phyloP scores from a whole-genome alignment of 805 yeast genomes.

The Lipomyces oligophaga region DNA sequence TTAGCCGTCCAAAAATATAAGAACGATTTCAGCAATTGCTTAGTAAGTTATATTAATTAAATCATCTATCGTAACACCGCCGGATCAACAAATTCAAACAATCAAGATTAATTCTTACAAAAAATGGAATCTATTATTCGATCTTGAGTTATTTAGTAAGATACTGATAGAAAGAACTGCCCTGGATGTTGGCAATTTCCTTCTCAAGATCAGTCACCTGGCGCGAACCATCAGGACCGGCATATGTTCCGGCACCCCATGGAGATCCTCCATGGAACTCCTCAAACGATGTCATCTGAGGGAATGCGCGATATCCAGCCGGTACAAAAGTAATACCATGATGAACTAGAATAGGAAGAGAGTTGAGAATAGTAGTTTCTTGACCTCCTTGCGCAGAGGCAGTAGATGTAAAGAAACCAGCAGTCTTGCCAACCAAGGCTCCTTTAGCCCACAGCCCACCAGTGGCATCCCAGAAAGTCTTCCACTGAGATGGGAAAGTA shows the following conservation, averaged over 20 bases:
- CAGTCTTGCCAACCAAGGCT: slow-evolving; percentile 61
- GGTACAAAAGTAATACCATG: slow-evolving; percentile 78
- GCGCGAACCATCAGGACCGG: slow-evolving; percentile 74
- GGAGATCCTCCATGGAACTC: slow-evolving; percentile 80
- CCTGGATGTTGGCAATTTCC: slow-evolving; percentile 64
- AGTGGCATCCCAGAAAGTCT: slow-evolving; percentile 70
- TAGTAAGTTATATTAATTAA: too few species aligned
- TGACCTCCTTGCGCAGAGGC: slow-evolving; percentile 77
- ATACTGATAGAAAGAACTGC: slow-evolving; percentile 56
- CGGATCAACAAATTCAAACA: too few species aligned
- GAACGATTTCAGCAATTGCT: too few species aligned
- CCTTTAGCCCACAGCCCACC: slow-evolving; percentile 59
- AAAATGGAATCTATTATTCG: too few species aligned
- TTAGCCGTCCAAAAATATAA: too few species aligned
- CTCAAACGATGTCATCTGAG: slow-evolving; percentile 51
- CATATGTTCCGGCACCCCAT: slow-evolving; percentile 83
- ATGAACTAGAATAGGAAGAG: slow-evolving; percentile 59
- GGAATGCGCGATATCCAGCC: slow-evolving; percentile 65
- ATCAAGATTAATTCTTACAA: too few species aligned
- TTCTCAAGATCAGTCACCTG: slow-evolving; percentile 60
- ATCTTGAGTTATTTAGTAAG: too few species aligned
- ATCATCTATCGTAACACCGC: too few species aligned
- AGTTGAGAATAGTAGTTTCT: slow-evolving; percentile 61
- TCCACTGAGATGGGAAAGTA: slow-evolving; percentile 70
- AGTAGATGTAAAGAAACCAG: slow-evolving; percentile 67